Percentiles rank a stretch among this genome's conserved stretches.
Conservation (phyloP, 1,139 yeast species). For the Neolecta irregularis region DNA sequence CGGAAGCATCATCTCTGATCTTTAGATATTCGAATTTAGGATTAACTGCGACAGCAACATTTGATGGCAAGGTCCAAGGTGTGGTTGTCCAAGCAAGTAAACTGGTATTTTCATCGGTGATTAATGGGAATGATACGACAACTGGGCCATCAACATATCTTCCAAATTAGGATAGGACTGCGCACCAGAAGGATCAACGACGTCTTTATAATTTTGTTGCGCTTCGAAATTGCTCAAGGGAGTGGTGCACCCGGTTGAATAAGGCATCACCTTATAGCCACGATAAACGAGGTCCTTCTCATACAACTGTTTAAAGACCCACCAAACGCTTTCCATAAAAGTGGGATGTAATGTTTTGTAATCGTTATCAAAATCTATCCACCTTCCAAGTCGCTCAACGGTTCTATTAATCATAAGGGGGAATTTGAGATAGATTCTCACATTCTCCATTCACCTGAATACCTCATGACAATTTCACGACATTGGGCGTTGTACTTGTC, state of each 20-base stretch:
- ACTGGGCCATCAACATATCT: constrained; percentile 35
- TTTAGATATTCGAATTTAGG: constrained; percentile 84
- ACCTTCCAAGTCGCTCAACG: constrained; percentile 90
- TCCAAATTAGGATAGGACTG: background rate
- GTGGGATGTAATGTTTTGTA: constrained; percentile 91
- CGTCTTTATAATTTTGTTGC: constrained; percentile 94
- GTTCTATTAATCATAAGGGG: too few species aligned
- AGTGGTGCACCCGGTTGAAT: constrained; percentile 92
- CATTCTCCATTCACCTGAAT: constrained; percentile 85
- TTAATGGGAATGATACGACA: constrained; percentile 73
- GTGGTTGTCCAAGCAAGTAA: constrained; percentile 98
- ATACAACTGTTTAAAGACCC: constrained; percentile 86
- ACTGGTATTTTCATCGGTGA: constrained; percentile 63
- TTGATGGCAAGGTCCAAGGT: constrained; percentile 97
- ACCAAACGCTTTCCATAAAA: constrained; percentile 98
- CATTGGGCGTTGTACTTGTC: constrained; percentile 67
- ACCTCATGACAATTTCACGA: constrained; percentile 92
- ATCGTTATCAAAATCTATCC: constrained; percentile 98
- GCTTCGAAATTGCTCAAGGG: constrained; percentile 97
- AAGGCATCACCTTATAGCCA: constrained; percentile 96
- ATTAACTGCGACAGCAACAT: constrained; percentile 79
- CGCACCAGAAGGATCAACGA: constrained; percentile 50
- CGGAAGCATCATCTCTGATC: constrained; percentile 75
- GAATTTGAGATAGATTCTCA: too few species aligned
- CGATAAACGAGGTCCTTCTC: constrained; percentile 79